These are phyloP conservation scores for Penicillium sp. DNA, from an alignment of 2,329 filamentous ascomycete genomes.

Conservation along the genomic window DNA sequence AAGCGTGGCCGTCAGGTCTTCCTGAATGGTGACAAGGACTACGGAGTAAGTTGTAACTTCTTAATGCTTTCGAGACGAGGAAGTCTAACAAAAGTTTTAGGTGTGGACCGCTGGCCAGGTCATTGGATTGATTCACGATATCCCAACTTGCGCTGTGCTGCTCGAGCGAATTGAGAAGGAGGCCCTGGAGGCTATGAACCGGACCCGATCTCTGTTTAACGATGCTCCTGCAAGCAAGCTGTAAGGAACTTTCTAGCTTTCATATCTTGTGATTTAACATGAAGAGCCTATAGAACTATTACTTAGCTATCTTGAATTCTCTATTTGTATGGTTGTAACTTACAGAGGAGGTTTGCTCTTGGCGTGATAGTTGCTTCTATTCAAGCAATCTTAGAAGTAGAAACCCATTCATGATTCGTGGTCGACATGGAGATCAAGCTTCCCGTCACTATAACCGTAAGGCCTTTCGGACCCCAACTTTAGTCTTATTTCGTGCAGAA, in stretches of 20 bases:
- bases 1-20: slow-evolving; percentile 91
- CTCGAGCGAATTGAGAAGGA: slow-evolving; percentile 75
- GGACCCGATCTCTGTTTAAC: slow-evolving; percentile 58
- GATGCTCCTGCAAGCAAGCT: slow-evolving; percentile 55
- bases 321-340: too few species aligned
- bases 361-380: too few species aligned
- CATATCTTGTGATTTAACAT: neutral
- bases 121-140: slow-evolving; percentile 83
- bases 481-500: too few species aligned
- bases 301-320: neutral
- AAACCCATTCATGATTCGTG: too few species aligned
- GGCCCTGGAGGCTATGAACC: slow-evolving; percentile 65
- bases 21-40: slow-evolving; percentile 84
- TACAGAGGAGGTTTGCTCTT: too few species aligned
- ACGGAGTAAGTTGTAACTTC: slow-evolving; percentile 65
- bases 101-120: slow-evolving; percentile 98
- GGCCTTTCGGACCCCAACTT: too few species aligned
- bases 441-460: too few species aligned
- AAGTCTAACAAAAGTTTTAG: slow-evolving; percentile 45
- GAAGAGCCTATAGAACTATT: neutral
- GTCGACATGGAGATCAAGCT: too few species aligned
- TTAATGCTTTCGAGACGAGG: neutral
- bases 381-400: too few species aligned
- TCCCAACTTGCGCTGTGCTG: slow-evolving; percentile 71
- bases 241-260: slow-evolving; percentile 30